Evolutionary conservation across 2,329 filamentous ascomycete genomes (phyloP).

Genomic region (Blastomyces parvus): DNA sequence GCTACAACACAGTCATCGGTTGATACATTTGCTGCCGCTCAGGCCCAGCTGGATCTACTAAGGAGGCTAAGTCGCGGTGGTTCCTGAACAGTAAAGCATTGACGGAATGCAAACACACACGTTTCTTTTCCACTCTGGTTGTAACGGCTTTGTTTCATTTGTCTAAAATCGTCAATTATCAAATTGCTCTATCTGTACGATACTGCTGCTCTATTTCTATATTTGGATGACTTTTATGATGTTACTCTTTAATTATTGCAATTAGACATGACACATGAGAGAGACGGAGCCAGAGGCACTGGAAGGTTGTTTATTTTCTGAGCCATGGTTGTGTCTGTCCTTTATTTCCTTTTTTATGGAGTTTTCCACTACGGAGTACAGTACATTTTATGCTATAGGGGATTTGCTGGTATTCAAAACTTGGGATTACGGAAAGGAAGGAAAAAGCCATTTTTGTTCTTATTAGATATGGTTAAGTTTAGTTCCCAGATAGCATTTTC

Average conservation of each 20-base stretch:
- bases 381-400: no score
- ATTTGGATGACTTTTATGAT: background rate
- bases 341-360: background rate
- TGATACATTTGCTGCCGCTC: slow-evolving; percentile 34
- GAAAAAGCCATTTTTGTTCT: background rate
- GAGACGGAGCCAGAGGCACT: background rate
- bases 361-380: no score
- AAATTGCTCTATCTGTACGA: background rate
- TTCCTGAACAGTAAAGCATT: slow-evolving; percentile 7
- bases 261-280: background rate
- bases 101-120: slow-evolving; percentile 4
- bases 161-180: background rate
- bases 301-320: background rate
- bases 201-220: background rate
- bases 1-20: slow-evolving; percentile 18
- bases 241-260: background rate
- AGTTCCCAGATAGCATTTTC: background rate
- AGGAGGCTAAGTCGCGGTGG: slow-evolving; percentile 27
- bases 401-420: background rate
- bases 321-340: background rate
- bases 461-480: background rate
- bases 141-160: background rate
- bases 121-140: background rate
- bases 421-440: background rate
- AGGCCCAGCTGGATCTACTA: slow-evolving; percentile 34